These are phyloP conservation scores for Colletotrichum tropicale DNA, from an alignment of 2,329 filamentous ascomycete genomes.

Conservation along the genomic window DNA sequence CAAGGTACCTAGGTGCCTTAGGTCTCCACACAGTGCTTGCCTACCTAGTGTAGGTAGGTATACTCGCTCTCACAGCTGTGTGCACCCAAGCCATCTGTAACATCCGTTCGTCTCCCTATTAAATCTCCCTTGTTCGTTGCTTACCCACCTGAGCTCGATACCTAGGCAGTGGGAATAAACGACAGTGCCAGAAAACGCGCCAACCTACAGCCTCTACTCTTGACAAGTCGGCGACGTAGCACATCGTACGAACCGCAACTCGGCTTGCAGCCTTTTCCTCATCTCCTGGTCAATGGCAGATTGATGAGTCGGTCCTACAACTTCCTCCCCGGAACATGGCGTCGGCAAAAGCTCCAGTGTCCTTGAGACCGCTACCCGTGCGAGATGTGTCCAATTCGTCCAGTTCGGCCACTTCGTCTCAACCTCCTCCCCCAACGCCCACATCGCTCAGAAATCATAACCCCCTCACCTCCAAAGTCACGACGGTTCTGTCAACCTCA, in stretches of 20 bases:
- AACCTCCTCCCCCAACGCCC: constrained; percentile 27
- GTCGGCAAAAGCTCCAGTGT: background rate
- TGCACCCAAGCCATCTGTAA: background rate
- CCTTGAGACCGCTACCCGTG: background rate
- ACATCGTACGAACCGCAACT: background rate
- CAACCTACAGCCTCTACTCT: background rate
- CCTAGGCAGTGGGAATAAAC: background rate
- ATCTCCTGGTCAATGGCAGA: background rate
- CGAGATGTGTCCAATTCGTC: constrained; percentile 18
- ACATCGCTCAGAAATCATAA: constrained; percentile 51
- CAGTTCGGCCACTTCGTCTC: background rate
- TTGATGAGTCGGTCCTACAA: background rate
- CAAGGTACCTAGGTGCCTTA: too few relatives aligned
- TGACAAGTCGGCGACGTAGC: background rate
- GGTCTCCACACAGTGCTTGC: background rate
- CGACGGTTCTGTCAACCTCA: constrained; percentile 85
- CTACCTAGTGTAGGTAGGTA: too few relatives aligned
- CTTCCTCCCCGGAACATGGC: background rate
- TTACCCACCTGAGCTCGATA: background rate
- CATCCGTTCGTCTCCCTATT: background rate
- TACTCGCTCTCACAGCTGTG: background rate
- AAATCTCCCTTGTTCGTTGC: background rate
- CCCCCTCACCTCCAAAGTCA: constrained; percentile 81
- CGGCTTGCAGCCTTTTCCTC: background rate
- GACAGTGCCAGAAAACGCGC: background rate